phyloP scores from a whole-genome alignment of 2,329 filamentous ascomycete species.

The Penicillium sp. region DNA sequence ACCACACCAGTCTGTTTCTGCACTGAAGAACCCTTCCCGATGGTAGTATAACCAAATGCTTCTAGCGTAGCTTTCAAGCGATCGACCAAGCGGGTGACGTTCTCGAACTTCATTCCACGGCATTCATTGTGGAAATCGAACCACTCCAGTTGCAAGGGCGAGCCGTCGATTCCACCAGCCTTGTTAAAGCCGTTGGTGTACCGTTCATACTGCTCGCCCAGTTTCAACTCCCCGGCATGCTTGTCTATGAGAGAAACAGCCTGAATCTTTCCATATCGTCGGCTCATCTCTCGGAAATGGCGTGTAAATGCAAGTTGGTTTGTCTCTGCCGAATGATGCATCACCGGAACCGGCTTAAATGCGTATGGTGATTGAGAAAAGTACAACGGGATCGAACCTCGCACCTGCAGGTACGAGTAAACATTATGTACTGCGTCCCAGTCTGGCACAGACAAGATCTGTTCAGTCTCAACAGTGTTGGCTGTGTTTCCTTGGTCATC shows the following conservation, averaged over 20 bases:
- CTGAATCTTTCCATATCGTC: conserved; percentile 70
- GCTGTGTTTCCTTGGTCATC: conserved; percentile 85
- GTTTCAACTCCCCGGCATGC: conserved; percentile 69
- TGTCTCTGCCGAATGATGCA: conserved; percentile 72
- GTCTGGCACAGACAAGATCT: conserved; percentile 68
- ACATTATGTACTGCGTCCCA: conserved; percentile 59
- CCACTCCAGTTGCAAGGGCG: conserved; percentile 72
- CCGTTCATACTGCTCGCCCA: conserved; percentile 71
- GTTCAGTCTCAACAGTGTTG: conserved; percentile 91
- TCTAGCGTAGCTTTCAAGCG: conserved; percentile 63
- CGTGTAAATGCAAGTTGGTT: conserved; percentile 72
- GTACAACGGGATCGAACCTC: conserved; percentile 89
- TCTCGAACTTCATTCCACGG: conserved; percentile 96
- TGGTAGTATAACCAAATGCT: conserved; percentile 64
- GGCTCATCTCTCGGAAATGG: conserved; percentile 67
- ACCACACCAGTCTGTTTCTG: conserved; percentile 65
- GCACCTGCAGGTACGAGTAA: conserved; percentile 79
- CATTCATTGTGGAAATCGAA: conserved; percentile 94
- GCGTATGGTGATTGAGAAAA: conserved; percentile 94
- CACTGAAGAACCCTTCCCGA: conserved; percentile 40
- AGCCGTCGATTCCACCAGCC: conserved; percentile 48
- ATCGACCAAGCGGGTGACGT: conserved; percentile 73
- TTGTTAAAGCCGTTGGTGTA: conserved; percentile 63
- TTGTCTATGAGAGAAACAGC: conserved; percentile 84
- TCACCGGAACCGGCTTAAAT: conserved; percentile 75